phyloP scores from a whole-genome alignment of 1,284 basidiomycete genomes.

The Marasmius fiardii region DNA sequence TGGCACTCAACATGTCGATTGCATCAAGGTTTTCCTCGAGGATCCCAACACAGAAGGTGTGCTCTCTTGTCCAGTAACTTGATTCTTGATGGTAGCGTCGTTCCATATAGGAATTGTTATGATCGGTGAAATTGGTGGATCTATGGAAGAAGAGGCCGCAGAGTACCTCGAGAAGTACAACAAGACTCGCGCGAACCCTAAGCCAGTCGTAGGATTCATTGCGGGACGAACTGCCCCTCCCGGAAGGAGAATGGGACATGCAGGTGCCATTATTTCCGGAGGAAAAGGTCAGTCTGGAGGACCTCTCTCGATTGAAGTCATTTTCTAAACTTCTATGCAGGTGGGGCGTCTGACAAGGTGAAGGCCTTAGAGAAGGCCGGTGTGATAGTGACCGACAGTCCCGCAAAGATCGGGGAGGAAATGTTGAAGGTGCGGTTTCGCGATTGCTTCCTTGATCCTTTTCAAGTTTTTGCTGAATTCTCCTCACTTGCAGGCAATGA shows the following conservation, averaged over 20 bases:
- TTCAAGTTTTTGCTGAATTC: slow-evolving; percentile 8
- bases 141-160: slow-evolving; percentile 99
- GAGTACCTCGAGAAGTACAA: slow-evolving; percentile 95
- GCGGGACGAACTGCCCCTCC: slow-evolving; percentile 97
- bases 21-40: slow-evolving; percentile 94
- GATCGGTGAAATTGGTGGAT: slow-evolving; percentile 98
- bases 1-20: slow-evolving; percentile 93
- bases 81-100: neutral
- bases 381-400: slow-evolving; percentile 91
- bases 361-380: slow-evolving; percentile 92
- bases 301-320: neutral
- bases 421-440: slow-evolving; percentile 74
- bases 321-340: slow-evolving; percentile 28
- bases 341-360: slow-evolving; percentile 95
- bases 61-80: neutral
- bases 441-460: neutral
- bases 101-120: slow-evolving; percentile 78
- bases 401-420: slow-evolving; percentile 88
- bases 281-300: slow-evolving; percentile 73
- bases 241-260: slow-evolving; percentile 97
- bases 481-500: slow-evolving; percentile 62
- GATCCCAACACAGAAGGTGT: slow-evolving; percentile 89
- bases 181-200: slow-evolving; percentile 82
- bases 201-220: slow-evolving; percentile 98
- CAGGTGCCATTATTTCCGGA: slow-evolving; percentile 96